These are phyloP conservation scores for Cyclocybe aegerita DNA, from an alignment of 768 basidiomycete species.

Conservation along the genomic window DNA sequence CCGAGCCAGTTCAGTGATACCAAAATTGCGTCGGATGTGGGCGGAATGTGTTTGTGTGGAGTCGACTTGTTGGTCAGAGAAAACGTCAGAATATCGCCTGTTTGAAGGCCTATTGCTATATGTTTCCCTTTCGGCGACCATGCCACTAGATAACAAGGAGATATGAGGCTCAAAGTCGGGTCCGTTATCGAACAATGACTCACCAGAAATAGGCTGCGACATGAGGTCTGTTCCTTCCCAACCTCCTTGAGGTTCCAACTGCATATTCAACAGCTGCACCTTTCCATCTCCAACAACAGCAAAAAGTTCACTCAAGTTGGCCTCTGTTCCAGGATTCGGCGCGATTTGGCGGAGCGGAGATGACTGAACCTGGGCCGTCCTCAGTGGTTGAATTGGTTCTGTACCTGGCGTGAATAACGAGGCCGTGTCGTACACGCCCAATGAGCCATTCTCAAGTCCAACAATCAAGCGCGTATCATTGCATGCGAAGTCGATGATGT, in stretches of 20 bases:
- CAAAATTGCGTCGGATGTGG: slow-evolving; percentile 45
- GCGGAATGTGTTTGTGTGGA: slow-evolving; percentile 62
- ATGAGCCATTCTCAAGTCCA: slow-evolving; percentile 55
- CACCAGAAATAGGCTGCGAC: slow-evolving; percentile 59
- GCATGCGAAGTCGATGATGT: slow-evolving; percentile 53
- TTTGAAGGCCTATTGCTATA: slow-evolving; percentile 69
- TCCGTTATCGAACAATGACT: slow-evolving; percentile 21
- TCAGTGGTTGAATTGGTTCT: slow-evolving; percentile 43
- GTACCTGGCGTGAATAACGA: slow-evolving; percentile 46
- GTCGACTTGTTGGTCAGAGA: slow-evolving; percentile 51
- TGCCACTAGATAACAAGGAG: slow-evolving; percentile 47
- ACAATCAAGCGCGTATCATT: slow-evolving; percentile 63
- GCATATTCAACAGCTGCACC: slow-evolving; percentile 63
- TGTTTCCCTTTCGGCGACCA: slow-evolving; percentile 91
- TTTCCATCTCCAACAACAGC: slow-evolving; percentile 52
- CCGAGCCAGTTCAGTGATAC: slow-evolving; percentile 69
- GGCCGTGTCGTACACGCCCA: slow-evolving; percentile 60
- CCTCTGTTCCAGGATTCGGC: slow-evolving; percentile 62
- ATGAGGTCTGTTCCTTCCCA: slow-evolving; percentile 45
- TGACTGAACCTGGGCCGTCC: slow-evolving; percentile 45
- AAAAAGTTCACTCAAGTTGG: slow-evolving; percentile 52
- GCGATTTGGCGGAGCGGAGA: slow-evolving; percentile 52
- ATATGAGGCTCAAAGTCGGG: not conserved
- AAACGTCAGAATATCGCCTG: slow-evolving; percentile 72
- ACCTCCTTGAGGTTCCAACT: slow-evolving; percentile 56